Conservation (phyloP, 345 rosid species). For the Orychophragmus violaceus region DNA sequence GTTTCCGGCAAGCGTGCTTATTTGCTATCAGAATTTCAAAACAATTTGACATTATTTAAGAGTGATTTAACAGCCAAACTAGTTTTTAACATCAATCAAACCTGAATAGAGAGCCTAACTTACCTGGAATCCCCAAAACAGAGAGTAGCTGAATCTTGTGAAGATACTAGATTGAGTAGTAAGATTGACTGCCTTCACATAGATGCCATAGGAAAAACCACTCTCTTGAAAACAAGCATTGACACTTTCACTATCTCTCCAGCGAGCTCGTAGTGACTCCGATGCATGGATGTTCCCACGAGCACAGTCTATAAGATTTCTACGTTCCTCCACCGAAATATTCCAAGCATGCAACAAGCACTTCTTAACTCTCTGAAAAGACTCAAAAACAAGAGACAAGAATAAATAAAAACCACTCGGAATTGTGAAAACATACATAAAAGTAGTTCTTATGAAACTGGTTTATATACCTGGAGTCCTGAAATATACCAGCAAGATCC, state of each 20-base stretch:
- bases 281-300: not conserved
- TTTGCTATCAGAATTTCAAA: slow-evolving; percentile 51
- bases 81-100: too few species aligned
- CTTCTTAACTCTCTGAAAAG: not conserved
- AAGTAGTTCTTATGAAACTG: too few species aligned
- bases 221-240: slow-evolving; percentile 40
- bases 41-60: not conserved
- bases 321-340: slow-evolving; percentile 19
- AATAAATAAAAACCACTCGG: too few species aligned
- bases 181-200: slow-evolving; percentile 45
- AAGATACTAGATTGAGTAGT: slow-evolving; percentile 33
- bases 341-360: slow-evolving; percentile 35
- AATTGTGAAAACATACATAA: too few species aligned
- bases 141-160: slow-evolving; percentile 63
- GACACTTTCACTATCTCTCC: slow-evolving; percentile 40
- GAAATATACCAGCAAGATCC: too few species aligned
- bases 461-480: too few species aligned
- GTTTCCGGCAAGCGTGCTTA: slow-evolving; percentile 91
- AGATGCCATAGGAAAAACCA: slow-evolving; percentile 58
- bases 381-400: too few species aligned
- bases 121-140: slow-evolving; percentile 98
- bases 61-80: not conserved
- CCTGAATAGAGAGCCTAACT: not conserved
- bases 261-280: not conserved
- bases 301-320: slow-evolving; percentile 58